Base-by-base conservation (phyloP, 805 yeast genomes). In the Saccharomyces jurei region DNA sequence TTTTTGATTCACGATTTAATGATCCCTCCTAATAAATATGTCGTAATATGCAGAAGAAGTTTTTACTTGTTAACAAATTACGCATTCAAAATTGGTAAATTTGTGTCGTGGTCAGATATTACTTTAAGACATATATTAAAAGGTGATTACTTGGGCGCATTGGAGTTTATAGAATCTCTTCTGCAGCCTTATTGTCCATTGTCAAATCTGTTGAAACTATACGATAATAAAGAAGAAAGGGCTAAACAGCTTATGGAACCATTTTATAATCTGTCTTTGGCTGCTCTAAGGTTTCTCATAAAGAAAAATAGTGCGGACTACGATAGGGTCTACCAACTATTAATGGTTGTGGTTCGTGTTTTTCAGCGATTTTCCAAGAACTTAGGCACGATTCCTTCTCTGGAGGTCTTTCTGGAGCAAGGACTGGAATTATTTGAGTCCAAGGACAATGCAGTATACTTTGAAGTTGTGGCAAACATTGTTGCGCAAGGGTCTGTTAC, bases 381-480 rank as follows among this genome's bases (percentile, higher is more conserved):
- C 30, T 26, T 17, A 11, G n/a, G 22, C 6, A 46, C 44, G 27
- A 22, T 36, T 5, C 47, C 28, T 4, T 52, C 51, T 22, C 46
- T 48, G 22, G 46, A 54, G 22, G 22, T 50, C 5, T 46, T 63
- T 13, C 48, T 62, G 30, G 65, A 63, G 28, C 56, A 57, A 21
- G 48, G 57, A 9, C 46, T 58, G 54, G 64, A 63, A 21, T 58
- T 54, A 28, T 59, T 62, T 13, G 14, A 41, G 4, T 49, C 51
- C 10, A 22, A 63, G 0, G 66, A 74, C 21, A 65, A 62, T 2
- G 66, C 62, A 0, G 48, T 74, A 0, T 87, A 81, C 57, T 84
- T 84, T 60, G 76, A 76, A 2, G 69, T 72, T 0, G 65, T 89
- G 31, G 83, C 82, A 53, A 71, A 75, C 0, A 79, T 78, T 51